Evolutionary conservation across 768 basidiomycete species (phyloP).

Genomic region (Calocera viscosa): DNA sequence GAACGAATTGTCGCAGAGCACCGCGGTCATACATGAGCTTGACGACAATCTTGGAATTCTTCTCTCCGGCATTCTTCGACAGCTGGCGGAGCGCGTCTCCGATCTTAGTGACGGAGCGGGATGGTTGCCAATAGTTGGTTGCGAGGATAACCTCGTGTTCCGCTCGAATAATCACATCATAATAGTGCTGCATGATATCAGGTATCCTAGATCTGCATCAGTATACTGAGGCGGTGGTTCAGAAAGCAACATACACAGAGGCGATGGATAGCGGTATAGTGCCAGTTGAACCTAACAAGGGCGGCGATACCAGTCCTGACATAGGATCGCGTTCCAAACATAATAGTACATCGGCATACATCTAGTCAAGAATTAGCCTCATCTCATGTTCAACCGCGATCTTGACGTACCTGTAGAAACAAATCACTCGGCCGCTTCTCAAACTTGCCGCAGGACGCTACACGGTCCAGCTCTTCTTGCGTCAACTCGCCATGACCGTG

Average conservation of each 20-base stretch:
- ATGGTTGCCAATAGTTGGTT: slow-evolving; percentile 50
- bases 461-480: slow-evolving; percentile 35
- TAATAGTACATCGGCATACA: slow-evolving; percentile 51
- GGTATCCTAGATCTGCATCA: slow-evolving; percentile 36
- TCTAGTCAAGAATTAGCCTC: slow-evolving; percentile 26
- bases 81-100: slow-evolving; percentile 42
- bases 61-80: slow-evolving; percentile 35
- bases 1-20: slow-evolving; percentile 39
- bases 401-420: slow-evolving; percentile 42
- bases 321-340: slow-evolving; percentile 44
- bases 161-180: slow-evolving; percentile 47
- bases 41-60: slow-evolving; percentile 39
- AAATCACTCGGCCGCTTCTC: slow-evolving; percentile 43
- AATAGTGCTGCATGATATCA: slow-evolving; percentile 61
- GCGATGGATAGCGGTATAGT: slow-evolving; percentile 51
- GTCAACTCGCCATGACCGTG: slow-evolving; percentile 24
- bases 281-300: slow-evolving; percentile 49
- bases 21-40: slow-evolving; percentile 64
- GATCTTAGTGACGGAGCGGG: slow-evolving; percentile 40
- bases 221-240: neutral
- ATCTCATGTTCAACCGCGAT: neutral
- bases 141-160: slow-evolving; percentile 54
- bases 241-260: slow-evolving; percentile 33
- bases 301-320: slow-evolving; percentile 47
- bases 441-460: slow-evolving; percentile 41